Base-by-base conservation (phyloP, 805 yeast genomes). In the Cyberlindnera petersonii region DNA sequence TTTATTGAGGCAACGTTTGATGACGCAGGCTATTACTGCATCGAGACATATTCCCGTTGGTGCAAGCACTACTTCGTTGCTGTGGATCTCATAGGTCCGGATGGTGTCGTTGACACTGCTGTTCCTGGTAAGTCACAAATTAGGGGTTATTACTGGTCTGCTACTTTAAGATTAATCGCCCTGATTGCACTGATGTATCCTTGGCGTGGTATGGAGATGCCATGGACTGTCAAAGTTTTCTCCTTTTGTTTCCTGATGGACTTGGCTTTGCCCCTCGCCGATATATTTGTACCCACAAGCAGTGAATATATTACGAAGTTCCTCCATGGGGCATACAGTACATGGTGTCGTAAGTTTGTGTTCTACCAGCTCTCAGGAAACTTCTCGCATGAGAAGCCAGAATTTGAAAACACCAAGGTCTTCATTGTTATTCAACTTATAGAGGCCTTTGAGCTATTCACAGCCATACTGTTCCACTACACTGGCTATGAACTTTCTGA, bases 11-110 rank as follows among this genome's bases (percentile, higher is more conserved):
- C 20, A 23, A 13, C 32, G 13, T 23, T 29, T 19, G 24, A 44
- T 3, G 33, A 35, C 6, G 11, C 23, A 9, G 39, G 39, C 2
- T 22, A 11, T 23, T 35, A 35, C 29, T 35, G 39, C 21, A 4
- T 35, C 14, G 19, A 23, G 24, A 17, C 32, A 3, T 17, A 17
- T 7, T n/a, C 29, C 8, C 21, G 30, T 8, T 11, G 24, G n/a
- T 23, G 24, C 6, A 31, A 22, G 26, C n/a, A n/a, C n/a, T n/a
- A n/a, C n/a, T n/a, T n/a, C n/a, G n/a, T n/a, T n/a, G n/a, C n/a
- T n/a, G n/a, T n/a, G n/a, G n/a, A n/a, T n/a, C n/a, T n/a, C n/a
- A n/a, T n/a, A n/a, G n/a, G n/a, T n/a, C n/a, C n/a, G n/a, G n/a
- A n/a, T 31, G 11, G 9, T 27, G 17, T 9, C 4, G 13, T 27